Evolutionary conservation across 371 early-diverging fungal species (phyloP).

Genomic region (Apophysomyces variabilis): DNA sequence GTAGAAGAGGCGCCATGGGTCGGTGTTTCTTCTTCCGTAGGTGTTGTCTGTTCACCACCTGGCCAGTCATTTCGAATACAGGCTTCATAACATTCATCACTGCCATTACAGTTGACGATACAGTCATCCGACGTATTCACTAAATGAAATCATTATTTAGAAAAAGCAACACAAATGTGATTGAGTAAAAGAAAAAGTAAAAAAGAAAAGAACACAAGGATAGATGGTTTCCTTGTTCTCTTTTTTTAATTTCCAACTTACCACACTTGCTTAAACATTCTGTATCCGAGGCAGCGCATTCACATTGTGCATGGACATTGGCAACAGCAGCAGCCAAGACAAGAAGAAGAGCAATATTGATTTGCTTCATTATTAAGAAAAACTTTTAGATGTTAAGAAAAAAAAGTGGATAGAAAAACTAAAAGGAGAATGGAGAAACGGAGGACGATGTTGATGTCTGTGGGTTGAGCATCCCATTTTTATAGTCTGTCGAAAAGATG

Average conservation of each 20-base stretch:
- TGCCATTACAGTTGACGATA: background rate
- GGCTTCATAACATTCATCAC: background rate
- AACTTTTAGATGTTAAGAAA: background rate
- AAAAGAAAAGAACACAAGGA: too few relatives aligned
- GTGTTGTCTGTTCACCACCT: background rate
- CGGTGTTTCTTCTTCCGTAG: background rate
- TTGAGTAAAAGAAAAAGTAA: too few relatives aligned
- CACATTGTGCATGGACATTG: background rate
- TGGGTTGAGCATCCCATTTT: too few relatives aligned
- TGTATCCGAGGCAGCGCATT: background rate
- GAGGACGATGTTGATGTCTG: too few relatives aligned
- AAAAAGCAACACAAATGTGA: background rate
- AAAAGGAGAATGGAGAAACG: too few relatives aligned
- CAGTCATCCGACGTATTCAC: background rate
- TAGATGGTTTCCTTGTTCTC: background rate
- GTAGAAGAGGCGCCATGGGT: too few relatives aligned
- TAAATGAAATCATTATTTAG: background rate
- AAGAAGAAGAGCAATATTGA: background rate
- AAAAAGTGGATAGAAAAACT: too few relatives aligned
- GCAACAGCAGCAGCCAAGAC: constrained; percentile 1
- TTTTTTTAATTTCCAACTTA: background rate
- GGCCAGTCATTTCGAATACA: background rate
- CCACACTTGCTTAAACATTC: background rate
- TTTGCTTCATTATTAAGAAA: background rate
- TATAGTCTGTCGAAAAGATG: too few relatives aligned